Conservation (phyloP, 805 yeast species). For the Hanseniaspora hatyaiensis region DNA sequence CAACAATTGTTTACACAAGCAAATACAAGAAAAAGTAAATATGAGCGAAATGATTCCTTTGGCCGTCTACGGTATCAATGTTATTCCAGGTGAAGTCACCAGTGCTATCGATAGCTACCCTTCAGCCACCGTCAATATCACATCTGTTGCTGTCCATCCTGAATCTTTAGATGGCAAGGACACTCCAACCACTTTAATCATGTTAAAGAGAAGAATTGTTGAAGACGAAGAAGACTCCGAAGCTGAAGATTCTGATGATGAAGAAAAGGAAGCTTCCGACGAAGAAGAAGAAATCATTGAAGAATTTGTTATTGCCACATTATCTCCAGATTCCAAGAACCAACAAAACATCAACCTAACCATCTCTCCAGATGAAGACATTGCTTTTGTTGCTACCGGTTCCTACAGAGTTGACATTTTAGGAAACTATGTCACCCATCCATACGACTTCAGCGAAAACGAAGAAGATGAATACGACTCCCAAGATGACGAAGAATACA, state of each 20-base stretch:
- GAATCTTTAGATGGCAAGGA: slow-evolving; percentile 63
- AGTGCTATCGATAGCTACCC: slow-evolving; percentile 77
- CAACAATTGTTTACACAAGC: too few relatives aligned
- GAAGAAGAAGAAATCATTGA: slow-evolving; percentile 50
- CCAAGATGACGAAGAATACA: slow-evolving; percentile 27
- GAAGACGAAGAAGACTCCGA: slow-evolving; percentile 37
- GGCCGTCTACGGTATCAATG: slow-evolving; percentile 74
- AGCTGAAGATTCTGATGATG: slow-evolving; percentile 26
- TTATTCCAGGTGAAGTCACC: slow-evolving; percentile 76
- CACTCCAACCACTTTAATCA: slow-evolving; percentile 80
- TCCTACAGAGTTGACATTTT: slow-evolving; percentile 83
- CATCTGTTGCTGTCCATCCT: slow-evolving; percentile 93
- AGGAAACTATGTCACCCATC: slow-evolving; percentile 95
- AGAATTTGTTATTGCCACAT: slow-evolving; percentile 77
- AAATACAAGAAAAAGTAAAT: slow-evolving; percentile 8
- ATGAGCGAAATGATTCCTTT: slow-evolving; percentile 74
- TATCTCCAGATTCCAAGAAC: slow-evolving; percentile 69
- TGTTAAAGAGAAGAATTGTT: slow-evolving; percentile 57
- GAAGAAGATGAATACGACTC: slow-evolving; percentile 44
- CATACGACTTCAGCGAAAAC: slow-evolving; percentile 51
- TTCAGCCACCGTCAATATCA: slow-evolving; percentile 81
- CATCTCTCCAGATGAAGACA: slow-evolving; percentile 86
- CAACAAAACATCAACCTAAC: slow-evolving; percentile 89
- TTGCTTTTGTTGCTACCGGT: slow-evolving; percentile 88
- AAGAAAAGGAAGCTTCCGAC: slow-evolving; percentile 27